These are phyloP conservation scores for Staphylotrichum longicolle DNA, from an alignment of 495 filamentous ascomycete genomes.

Conservation along the genomic window DNA sequence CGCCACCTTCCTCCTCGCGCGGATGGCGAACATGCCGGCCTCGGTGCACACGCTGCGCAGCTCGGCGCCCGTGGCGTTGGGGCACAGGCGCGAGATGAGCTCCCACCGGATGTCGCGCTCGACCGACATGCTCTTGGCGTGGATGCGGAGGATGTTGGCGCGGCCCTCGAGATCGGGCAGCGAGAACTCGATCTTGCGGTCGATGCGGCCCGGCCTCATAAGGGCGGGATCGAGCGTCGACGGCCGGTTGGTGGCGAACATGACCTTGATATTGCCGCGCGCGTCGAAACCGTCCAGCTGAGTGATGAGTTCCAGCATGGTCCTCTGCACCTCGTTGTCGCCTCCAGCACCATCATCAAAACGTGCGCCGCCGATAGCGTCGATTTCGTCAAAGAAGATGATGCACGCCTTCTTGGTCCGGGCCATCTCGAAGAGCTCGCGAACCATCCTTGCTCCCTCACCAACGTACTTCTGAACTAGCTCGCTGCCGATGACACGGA, in stretches of 20 bases:
- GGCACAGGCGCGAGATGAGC: slow-evolving; percentile 91
- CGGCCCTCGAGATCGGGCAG: slow-evolving; percentile 94
- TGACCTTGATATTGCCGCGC: slow-evolving; percentile 98
- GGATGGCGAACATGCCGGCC: slow-evolving; percentile 98
- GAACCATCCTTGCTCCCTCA: slow-evolving; percentile 96
- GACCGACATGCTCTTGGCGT: slow-evolving; percentile 99
- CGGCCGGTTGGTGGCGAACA: slow-evolving; percentile 98
- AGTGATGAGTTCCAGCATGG: slow-evolving; percentile 97
- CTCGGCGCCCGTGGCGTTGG: slow-evolving; percentile 95
- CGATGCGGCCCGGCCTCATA: slow-evolving; percentile 96
- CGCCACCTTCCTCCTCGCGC: slow-evolving; percentile 93
- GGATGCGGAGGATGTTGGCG: slow-evolving; percentile 95
- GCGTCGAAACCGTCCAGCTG: slow-evolving; percentile 97
- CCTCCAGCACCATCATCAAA: slow-evolving; percentile 98
- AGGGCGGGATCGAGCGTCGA: slow-evolving; percentile 94
- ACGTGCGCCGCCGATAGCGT: slow-evolving; percentile 95
- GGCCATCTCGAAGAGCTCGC: slow-evolving; percentile 99
- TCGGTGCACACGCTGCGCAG: slow-evolving; percentile 95
- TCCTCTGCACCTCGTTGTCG: slow-evolving; percentile 98
- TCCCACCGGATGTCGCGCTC: slow-evolving; percentile 99
- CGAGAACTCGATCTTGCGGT: slow-evolving; percentile 98
- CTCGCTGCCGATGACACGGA: slow-evolving; percentile 95
- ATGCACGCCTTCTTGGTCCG: slow-evolving; percentile 99
- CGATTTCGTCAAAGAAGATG: slow-evolving; percentile 99
- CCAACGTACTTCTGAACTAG: slow-evolving; percentile 98